Base-by-base conservation (phyloP, 768 basidiomycete genomes). In the Tylopilus plumbeoviolaceoides region DNA sequence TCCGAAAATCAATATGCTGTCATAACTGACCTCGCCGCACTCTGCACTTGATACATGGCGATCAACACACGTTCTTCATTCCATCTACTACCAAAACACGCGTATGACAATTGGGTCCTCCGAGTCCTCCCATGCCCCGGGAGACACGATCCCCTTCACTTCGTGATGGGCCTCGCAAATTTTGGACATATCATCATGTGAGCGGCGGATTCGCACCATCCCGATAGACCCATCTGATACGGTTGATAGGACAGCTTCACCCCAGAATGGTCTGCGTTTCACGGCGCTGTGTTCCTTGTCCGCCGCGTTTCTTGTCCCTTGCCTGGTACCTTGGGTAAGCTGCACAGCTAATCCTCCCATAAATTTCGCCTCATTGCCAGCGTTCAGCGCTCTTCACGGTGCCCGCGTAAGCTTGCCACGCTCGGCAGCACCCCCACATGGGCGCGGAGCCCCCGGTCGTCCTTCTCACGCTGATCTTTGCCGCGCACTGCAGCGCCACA, bases 211-310 rank as follows among this genome's bases (percentile, higher is more conserved):
- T 62, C 59, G 48, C 59, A 58, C 35, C 33, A 35, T 4, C 21
- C 44, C 54, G 61, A 61, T 55, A 59, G 57, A 44, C 42, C 51
- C 61, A 63, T 64, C 63, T 65, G 63, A 63, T 62, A 63, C 63
- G 63, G 51, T 46, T 63, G 63, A 64, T 63, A 65, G 62, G 60
- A 50, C 58, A 25, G 46, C 31, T 43, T 23, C 50, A 47, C 48
- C 51, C 54, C 50, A 28, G 36, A 53, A 54, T 17, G 28, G 41
- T 21, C 55, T 38, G 18, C 55, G 61, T 64, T 63, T 63, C 61
- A 64, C 61, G 61, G 61, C 51, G 48, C 51, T 57, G 28, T 44
- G 28, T 21, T 21, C 35, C 35, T 57, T 47, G 41, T 63, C 62
- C 60, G 60, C 60, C 60, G 60, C 21, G 46, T 47, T 59, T 21